Evolutionary conservation across 2,329 filamentous ascomycete species (phyloP), one percentile per base, ranked within the genome.

Genomic region (Mariannaea sp.): DNA sequence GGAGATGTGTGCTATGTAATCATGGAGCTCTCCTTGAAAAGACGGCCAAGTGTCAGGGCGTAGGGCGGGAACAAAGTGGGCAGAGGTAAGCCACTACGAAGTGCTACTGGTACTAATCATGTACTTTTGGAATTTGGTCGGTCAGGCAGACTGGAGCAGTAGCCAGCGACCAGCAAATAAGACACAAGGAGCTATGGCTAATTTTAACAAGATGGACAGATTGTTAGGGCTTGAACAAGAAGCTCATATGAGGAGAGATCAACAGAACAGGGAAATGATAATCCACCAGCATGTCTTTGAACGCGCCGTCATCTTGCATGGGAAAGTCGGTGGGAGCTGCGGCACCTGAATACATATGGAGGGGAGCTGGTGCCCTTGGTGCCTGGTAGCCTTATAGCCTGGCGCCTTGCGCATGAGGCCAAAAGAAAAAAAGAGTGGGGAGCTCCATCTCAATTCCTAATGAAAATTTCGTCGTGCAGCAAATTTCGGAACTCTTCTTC

Each of bases 381-480:
- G n/a, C n/a, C n/a, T n/a, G 20, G n/a, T 26, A 3, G 42, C 42
- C 30, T 22, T 13, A 9, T n/a, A 36, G 39, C 38, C 51, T 59
- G 58, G 52, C 60, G 65, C 66, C 65, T 68, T 65, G 65, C 58
- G 65, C 65, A 60, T 59, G 56, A 68, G 65, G 66, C 66, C 66
- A 55, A 61, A 66, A 36, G 66, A 61, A 62, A 67, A 55, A 61
- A 66, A 36, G 66, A 61, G 64, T 66, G 64, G 64, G 52, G 62
- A 60, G 62, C 62, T 49, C 36, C 46, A 41, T 64, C 56, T 32
- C 56, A 61, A 55, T 57, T 52, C 56, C 47, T 62, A 51, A n/a
- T n/a, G 63, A 66, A 66, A 64, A 56, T 56, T 63, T 59, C 45
- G 53, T 16, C 46, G 20, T 41, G 36, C 59, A 56, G 47, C 49